These are phyloP conservation scores for Phytopythium sindhum DNA, from an alignment of 352 stramenopile species.

Conservation along the genomic window DNA sequence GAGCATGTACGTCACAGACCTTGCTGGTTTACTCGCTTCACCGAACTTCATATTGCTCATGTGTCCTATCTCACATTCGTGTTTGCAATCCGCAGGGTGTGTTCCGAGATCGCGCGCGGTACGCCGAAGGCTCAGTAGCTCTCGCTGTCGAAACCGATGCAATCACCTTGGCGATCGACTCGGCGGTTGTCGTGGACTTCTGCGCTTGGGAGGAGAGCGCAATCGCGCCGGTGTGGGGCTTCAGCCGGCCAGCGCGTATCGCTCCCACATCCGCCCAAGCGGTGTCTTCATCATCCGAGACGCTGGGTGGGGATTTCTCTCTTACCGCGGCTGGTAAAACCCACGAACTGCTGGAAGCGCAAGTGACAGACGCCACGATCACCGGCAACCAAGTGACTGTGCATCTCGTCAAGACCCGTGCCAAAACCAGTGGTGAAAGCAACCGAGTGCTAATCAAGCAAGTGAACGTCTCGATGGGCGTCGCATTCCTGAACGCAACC, in stretches of 20 bases:
- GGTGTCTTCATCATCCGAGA: slow-evolving; percentile 10
- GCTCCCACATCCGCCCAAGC: not conserved
- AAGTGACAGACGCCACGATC: slow-evolving; percentile 4
- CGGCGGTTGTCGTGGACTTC: slow-evolving; percentile 49
- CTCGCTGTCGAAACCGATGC: slow-evolving; percentile 38
- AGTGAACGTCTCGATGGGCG: slow-evolving; percentile 32
- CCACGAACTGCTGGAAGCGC: not conserved
- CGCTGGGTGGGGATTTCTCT: slow-evolving; percentile 7
- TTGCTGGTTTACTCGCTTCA: not conserved
- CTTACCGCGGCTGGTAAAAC: not conserved
- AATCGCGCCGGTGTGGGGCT: slow-evolving; percentile 45
- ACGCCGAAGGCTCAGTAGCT: slow-evolving; percentile 15
- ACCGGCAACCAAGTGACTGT: slow-evolving; percentile 28
- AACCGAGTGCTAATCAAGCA: slow-evolving; percentile 25
- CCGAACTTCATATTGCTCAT: not conserved
- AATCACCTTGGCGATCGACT: slow-evolving; percentile 33
- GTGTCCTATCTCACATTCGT: not conserved
- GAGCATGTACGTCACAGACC: slow-evolving; percentile 17
- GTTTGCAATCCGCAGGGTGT: slow-evolving; percentile 10
- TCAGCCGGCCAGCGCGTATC: slow-evolving; percentile 30
- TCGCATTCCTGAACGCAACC: slow-evolving; percentile 47
- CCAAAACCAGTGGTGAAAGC: slow-evolving; percentile 9
- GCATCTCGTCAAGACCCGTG: slow-evolving; percentile 13
- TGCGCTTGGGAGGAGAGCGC: slow-evolving; percentile 46
- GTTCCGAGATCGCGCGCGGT: slow-evolving; percentile 39